Evolutionary conservation across 1,139 yeast genomes (phyloP), one percentile per base, ranked within the genome.

Genomic region (Nadsonia commutata): DNA sequence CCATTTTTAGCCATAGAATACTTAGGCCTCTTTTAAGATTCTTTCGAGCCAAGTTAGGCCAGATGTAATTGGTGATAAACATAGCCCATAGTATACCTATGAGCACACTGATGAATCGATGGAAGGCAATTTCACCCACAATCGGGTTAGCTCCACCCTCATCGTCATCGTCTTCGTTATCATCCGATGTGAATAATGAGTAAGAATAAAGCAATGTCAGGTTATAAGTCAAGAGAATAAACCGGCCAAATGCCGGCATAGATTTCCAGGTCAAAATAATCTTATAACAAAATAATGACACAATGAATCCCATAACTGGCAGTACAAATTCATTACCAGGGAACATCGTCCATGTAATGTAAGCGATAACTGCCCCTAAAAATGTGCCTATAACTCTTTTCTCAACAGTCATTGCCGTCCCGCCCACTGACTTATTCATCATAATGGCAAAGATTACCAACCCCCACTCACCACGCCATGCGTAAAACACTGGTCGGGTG

Each of bases 401-500:
- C 50, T 80, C 78, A 1, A 80, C 77, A 0, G 93, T 80, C 75
- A 78, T 76, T 16, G 83, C 72, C 0, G 94, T 84, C 0, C 94
- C 94, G 13, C 94, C 95, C n/a, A 82, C 66, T 0, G 88, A 79
- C 55, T 82, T 82, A 55, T 79, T 81, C 90, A 83, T 82, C 67
- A 84, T 81, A 45, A 84, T 80, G 52, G 84, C 77, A 54, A 77
- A 84, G 0, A 88, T 78, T 13, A 82, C 80, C 36, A 84, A 63
- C 0, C 86, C 80, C 95, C 95, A 84, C 58, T 84, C 95, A 16
- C 82, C 79, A 51, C 90, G 64, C 86, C 88, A 82, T 42, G 66
- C 68, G 41, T 65, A 70, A 52, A 82, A 84, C 0, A 59, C 50
- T 5, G 67, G 66, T 45, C 77, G 67, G 0, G 85, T 71, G 3